These are phyloP conservation scores for Populus tomentosa DNA, from an alignment of 441 rosid species.

Conservation along the genomic window DNA sequence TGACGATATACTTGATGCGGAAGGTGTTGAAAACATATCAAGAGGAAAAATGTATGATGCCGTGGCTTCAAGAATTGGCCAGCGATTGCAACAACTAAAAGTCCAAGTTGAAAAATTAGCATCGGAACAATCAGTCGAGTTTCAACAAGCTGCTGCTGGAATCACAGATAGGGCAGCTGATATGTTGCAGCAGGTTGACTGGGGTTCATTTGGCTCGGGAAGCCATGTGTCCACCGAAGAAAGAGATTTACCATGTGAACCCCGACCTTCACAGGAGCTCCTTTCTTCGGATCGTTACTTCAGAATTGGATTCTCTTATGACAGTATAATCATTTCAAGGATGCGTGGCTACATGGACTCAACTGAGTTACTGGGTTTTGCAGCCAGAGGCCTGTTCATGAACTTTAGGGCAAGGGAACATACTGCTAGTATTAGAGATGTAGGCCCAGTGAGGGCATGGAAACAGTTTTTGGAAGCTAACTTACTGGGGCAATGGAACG, in stretches of 20 bases:
- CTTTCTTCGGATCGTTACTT: constrained; percentile 14
- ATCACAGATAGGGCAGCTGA: constrained; percentile 33
- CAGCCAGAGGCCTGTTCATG: constrained; percentile 59
- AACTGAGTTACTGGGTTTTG: constrained; percentile 66
- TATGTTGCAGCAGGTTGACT: constrained; percentile 47
- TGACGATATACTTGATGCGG: constrained; percentile 53
- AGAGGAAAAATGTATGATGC: constrained; percentile 79
- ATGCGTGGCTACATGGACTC: constrained; percentile 53
- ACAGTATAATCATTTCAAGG: constrained; percentile 40
- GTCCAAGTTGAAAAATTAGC: constrained; percentile 60
- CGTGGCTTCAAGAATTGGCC: constrained; percentile 70
- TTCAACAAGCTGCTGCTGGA: constrained; percentile 14
- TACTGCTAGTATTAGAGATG: constrained; percentile 5
- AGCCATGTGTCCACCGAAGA: constrained; percentile 16
- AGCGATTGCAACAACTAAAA: constrained; percentile 52
- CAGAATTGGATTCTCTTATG: constrained; percentile 29
- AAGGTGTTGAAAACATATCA: constrained; percentile 37
- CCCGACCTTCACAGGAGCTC: constrained; percentile 1
- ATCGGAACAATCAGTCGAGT: constrained; percentile 33
- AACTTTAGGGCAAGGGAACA: constrained; percentile 23
- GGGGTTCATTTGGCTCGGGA: constrained; percentile 57
- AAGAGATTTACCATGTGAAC: too few relatives aligned
- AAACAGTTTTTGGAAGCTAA: constrained; percentile 45
- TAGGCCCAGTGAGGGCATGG: constrained; percentile 59
- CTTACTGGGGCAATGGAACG: constrained; percentile 28